Percentiles rank a stretch among this genome's conserved stretches.
Conservation (phyloP, 768 basidiomycete species). For the Leccinellum rugosiceps region DNA sequence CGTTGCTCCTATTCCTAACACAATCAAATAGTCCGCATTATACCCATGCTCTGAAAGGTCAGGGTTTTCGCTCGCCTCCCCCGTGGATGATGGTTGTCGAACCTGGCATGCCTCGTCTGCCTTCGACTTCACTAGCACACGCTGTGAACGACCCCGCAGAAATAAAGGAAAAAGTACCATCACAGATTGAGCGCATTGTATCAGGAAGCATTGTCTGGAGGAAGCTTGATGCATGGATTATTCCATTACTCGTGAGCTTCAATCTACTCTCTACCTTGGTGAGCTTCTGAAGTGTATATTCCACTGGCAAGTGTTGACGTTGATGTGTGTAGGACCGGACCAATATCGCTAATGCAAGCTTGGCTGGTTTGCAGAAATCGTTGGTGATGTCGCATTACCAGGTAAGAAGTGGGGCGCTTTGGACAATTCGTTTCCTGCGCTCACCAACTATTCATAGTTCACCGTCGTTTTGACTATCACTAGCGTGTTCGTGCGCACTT, state of each 20-base stretch:
- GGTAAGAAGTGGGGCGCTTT: neutral
- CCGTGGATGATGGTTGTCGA: neutral
- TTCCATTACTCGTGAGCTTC: neutral
- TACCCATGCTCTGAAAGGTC: too few species aligned
- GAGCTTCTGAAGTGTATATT: neutral
- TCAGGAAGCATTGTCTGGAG: slow-evolving; percentile 44
- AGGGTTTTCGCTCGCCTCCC: too few species aligned
- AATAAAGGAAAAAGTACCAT: neutral
- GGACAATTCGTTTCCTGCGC: neutral
- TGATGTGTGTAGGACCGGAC: neutral
- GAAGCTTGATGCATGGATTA: slow-evolving; percentile 26
- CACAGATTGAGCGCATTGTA: slow-evolving; percentile 1
- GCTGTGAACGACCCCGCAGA: neutral
- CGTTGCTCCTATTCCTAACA: too few species aligned
- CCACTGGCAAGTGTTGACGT: neutral
- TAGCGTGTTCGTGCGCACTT: neutral
- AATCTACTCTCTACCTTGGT: neutral
- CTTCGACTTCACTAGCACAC: neutral
- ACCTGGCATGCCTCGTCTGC: neutral
- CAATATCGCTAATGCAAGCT: neutral
- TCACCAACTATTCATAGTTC: neutral
- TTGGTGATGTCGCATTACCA: neutral
- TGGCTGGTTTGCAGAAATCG: neutral
- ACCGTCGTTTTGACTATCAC: neutral
- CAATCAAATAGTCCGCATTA: too few species aligned